Conservation (phyloP, 305 asterid genomes). For the Caryopteris hybrid region DNA sequence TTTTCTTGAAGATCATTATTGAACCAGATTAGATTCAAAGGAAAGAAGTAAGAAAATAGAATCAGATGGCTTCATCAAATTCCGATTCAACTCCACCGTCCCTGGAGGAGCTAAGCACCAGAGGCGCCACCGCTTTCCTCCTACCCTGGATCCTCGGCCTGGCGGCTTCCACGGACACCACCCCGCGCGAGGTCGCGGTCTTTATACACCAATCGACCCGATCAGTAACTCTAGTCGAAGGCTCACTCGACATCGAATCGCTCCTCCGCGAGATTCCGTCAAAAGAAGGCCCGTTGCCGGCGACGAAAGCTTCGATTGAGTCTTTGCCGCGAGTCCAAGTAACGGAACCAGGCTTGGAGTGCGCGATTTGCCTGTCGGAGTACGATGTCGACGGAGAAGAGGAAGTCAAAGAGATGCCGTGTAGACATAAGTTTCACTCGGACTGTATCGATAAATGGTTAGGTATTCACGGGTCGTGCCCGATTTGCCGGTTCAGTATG, state of each 20-base stretch:
- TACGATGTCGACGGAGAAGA: conserved; percentile 19
- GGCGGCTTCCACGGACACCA: conserved; percentile 17
- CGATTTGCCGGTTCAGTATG: conserved; percentile 55
- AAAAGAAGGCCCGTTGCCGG: conserved; percentile 38
- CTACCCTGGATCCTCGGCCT: conserved; percentile 43
- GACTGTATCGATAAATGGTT: conserved; percentile 57
- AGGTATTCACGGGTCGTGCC: conserved; percentile 54
- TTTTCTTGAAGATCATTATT: not conserved
- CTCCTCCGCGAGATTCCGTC: conserved; percentile 25
- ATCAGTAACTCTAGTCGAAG: conserved; percentile 41
- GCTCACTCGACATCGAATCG: conserved; percentile 33
- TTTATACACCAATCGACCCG: conserved; percentile 35
- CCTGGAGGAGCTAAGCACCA: conserved; percentile 39
- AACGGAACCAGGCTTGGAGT: conserved; percentile 36
- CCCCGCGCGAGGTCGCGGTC: conserved; percentile 34
- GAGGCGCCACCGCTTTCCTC: conserved; percentile 36
- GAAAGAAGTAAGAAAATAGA: not conserved
- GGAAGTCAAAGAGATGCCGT: conserved; percentile 60
- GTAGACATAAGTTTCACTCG: conserved; percentile 43
- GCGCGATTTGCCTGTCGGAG: conserved; percentile 49
- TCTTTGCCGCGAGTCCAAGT: conserved; percentile 33
- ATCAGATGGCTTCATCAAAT: conserved; percentile 28
- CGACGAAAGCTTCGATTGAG: conserved; percentile 47
- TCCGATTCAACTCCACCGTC: conserved; percentile 33
- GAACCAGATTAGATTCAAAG: not conserved